phyloP scores from a whole-genome alignment of 345 rosid species.

The Sisymbrium irio region DNA sequence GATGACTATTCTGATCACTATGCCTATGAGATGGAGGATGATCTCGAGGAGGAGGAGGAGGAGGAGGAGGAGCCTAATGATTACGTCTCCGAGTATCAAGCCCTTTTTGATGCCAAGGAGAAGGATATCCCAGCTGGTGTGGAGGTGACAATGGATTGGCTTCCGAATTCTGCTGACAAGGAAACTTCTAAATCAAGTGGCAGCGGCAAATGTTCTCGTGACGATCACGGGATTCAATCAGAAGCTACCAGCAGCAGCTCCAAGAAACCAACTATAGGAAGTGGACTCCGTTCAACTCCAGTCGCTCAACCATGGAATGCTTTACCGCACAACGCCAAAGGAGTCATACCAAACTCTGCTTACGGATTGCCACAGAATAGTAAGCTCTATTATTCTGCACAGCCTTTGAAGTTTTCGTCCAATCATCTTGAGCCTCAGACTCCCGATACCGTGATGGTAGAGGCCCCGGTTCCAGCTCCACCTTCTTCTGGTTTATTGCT shows the following conservation, averaged over 20 bases:
- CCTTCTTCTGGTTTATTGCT: constrained; percentile 15
- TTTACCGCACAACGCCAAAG: constrained; percentile 21
- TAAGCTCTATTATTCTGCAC: background rate
- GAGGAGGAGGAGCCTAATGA: constrained; percentile 44
- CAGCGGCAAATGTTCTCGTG: constrained; percentile 27
- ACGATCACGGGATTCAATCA: background rate
- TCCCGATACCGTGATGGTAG: constrained; percentile 21
- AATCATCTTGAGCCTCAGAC: constrained; percentile 26
- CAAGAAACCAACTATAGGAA: constrained; percentile 8
- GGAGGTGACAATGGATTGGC: constrained; percentile 72
- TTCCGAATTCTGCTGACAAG: constrained; percentile 36
- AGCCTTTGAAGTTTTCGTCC: background rate
- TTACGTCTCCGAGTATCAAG: constrained; percentile 51
- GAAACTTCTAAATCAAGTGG: constrained; percentile 25
- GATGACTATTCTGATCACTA: constrained; percentile 36
- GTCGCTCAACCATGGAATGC: constrained; percentile 27
- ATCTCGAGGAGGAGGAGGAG: constrained; percentile 36
- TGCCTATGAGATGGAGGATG: constrained; percentile 31
- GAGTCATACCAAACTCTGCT: constrained; percentile 21
- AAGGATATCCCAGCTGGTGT: constrained; percentile 71
- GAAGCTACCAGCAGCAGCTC: constrained; percentile 21
- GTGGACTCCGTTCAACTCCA: constrained; percentile 3
- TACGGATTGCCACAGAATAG: constrained; percentile 25
- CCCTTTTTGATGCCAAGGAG: constrained; percentile 61
- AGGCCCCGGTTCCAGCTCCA: constrained; percentile 4